Conservation (phyloP, 768 basidiomycete genomes). For the Serpula lacrymans region DNA sequence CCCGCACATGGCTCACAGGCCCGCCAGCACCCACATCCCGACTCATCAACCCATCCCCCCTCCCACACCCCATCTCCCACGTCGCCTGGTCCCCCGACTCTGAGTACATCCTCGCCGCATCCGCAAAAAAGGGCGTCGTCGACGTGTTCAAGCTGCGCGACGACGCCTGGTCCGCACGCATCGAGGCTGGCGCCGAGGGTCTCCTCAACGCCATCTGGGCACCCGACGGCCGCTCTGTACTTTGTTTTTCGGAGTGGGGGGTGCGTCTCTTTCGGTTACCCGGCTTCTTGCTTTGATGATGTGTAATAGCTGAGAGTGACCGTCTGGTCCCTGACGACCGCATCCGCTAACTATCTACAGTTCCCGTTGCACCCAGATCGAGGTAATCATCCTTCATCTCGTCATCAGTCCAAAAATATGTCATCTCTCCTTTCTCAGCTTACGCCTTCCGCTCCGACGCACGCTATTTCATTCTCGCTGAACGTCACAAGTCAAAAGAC, state of each 20-base stretch:
- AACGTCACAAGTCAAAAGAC: constrained; percentile 88
- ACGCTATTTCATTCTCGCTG: constrained; percentile 81
- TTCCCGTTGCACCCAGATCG: constrained; percentile 78
- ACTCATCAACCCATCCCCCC: no score
- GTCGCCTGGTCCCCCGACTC: constrained; percentile 87
- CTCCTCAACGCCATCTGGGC: constrained; percentile 89
- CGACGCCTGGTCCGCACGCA: constrained; percentile 72
- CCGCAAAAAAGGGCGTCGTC: constrained; percentile 65
- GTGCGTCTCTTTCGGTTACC: constrained; percentile 48
- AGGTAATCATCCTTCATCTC: constrained; percentile 40
- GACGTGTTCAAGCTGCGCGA: constrained; percentile 78
- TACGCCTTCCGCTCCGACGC: constrained; percentile 79
- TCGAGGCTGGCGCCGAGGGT: constrained; percentile 81
- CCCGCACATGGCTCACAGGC: constrained; percentile 74
- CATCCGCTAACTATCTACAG: constrained; percentile 78
- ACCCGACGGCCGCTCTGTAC: constrained; percentile 73
- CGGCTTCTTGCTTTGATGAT: constrained; percentile 4
- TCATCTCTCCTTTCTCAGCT: constrained; percentile 37
- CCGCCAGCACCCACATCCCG: constrained; percentile 48
- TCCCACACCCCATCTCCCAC: constrained; percentile 66
- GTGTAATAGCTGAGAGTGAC: constrained; percentile 71
- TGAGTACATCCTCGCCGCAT: constrained; percentile 80
- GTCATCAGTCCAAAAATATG: neutral
- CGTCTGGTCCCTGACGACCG: constrained; percentile 78
- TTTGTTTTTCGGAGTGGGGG: constrained; percentile 93